phyloP scores from a whole-genome alignment of 495 filamentous ascomycete genomes.

The Tuber microsphaerosporum region DNA sequence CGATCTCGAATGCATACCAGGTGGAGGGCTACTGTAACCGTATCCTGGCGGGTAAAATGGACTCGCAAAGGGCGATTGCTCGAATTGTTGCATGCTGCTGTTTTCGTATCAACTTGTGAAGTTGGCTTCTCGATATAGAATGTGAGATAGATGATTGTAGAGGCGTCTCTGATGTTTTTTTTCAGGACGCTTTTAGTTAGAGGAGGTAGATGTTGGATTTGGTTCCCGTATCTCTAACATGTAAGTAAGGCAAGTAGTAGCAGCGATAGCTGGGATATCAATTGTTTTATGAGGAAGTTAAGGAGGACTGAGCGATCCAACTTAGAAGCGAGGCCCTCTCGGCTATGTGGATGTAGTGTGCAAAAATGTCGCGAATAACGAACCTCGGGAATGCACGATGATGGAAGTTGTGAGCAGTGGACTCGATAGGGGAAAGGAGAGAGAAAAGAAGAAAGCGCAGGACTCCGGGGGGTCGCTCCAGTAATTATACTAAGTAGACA shows the following conservation, averaged over 20 bases:
- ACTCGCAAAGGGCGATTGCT: slow-evolving; percentile 36
- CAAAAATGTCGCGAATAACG: slow-evolving; percentile 30
- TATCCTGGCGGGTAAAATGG: slow-evolving; percentile 40
- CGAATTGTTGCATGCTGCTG: slow-evolving; percentile 38
- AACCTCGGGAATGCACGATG: slow-evolving; percentile 40
- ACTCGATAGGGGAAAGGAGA: slow-evolving; percentile 15
- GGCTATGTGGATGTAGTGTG: slow-evolving; percentile 11
- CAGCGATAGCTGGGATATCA: not conserved
- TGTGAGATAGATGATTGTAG: slow-evolving; percentile 7
- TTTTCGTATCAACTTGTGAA: slow-evolving; percentile 2
- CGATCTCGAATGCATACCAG: slow-evolving; percentile 35
- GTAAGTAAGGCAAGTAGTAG: slow-evolving; percentile 24
- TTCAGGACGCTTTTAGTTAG: slow-evolving; percentile 29
- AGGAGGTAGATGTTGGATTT: slow-evolving; percentile 21
- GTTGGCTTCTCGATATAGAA: not conserved
- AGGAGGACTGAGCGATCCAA: not conserved
- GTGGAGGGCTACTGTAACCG: slow-evolving; percentile 34
- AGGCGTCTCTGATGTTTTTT: slow-evolving; percentile 21
- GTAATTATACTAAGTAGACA: slow-evolving; percentile 18
- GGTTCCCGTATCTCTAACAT: slow-evolving; percentile 38
- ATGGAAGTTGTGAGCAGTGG: slow-evolving; percentile 30
- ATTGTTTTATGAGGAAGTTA: not conserved
- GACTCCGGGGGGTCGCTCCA: slow-evolving; percentile 15
- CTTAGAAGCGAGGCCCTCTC: slow-evolving; percentile 32
- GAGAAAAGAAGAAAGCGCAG: slow-evolving; percentile 12